Evolutionary conservation across 371 early-diverging fungal species (phyloP).

Genomic region (Caulochytrium protostelioides): DNA sequence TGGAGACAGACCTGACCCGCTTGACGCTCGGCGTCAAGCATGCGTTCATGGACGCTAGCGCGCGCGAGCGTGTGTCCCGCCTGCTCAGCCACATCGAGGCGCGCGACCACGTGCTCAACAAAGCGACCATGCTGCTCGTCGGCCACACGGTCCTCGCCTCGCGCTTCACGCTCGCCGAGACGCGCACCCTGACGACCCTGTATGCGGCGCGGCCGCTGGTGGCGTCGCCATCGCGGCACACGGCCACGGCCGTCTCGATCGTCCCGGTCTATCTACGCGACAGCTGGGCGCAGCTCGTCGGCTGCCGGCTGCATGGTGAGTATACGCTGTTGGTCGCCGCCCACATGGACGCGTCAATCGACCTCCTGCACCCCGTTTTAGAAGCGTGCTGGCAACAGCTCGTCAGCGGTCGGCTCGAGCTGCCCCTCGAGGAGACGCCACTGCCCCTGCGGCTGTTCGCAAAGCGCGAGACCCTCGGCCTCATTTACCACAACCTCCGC

Average conservation of each 20-base stretch:
- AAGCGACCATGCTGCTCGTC: constrained; percentile 25
- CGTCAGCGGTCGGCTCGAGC: constrained; percentile 23
- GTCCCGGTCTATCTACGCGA: too few species aligned
- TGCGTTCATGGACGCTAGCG: too few species aligned
- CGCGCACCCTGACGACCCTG: constrained; percentile 23
- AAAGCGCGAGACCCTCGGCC: constrained; percentile 29
- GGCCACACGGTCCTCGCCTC: constrained; percentile 24
- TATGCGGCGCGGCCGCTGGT: neutral
- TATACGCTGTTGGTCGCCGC: constrained; percentile 6
- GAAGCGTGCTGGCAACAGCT: too few species aligned
- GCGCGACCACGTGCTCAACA: too few species aligned
- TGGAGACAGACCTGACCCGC: too few species aligned
- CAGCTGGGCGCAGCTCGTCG: too few species aligned
- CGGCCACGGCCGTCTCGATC: too few species aligned
- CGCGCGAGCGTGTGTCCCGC: too few species aligned
- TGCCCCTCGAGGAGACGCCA: constrained; percentile 25
- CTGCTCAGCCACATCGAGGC: too few species aligned
- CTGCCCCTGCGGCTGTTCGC: constrained; percentile 27
- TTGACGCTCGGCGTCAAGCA: too few species aligned
- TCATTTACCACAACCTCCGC: constrained; percentile 30
- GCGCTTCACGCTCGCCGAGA: constrained; percentile 20
- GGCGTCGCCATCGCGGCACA: neutral
- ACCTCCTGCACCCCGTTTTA: too few species aligned
- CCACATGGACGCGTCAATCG: constrained; percentile 14
- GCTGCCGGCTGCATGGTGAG: too few species aligned